Evolutionary conservation across 768 basidiomycete genomes (phyloP).

Genomic region (Trametes meyenii): DNA sequence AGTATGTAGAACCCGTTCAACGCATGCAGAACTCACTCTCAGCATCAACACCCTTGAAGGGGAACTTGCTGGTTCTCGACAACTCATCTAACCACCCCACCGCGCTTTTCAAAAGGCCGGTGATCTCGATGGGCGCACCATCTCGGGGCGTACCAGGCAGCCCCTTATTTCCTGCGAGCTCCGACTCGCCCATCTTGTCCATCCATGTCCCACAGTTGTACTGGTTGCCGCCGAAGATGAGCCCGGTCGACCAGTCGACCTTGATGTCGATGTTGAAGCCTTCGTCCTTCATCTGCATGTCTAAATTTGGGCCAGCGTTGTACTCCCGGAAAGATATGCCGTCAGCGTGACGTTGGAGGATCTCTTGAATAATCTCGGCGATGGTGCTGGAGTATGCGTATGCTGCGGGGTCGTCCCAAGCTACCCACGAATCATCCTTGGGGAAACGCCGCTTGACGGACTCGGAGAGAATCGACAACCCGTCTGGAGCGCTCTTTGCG

Average conservation of each 20-base stretch:
- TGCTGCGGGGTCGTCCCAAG: constrained; percentile 85
- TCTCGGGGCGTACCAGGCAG: constrained; percentile 95
- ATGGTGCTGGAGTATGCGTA: constrained; percentile 82
- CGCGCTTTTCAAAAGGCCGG: constrained; percentile 90
- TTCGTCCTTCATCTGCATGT: constrained; percentile 91
- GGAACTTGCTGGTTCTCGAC: constrained; percentile 68
- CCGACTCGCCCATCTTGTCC: constrained; percentile 98
- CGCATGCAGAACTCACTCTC: constrained; percentile 54
- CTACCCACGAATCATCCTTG: constrained; percentile 88
- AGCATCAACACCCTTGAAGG: constrained; percentile 86
- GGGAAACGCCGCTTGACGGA: constrained; percentile 93
- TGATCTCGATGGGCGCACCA: constrained; percentile 95
- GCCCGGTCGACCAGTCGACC: constrained; percentile 95
- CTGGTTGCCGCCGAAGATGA: constrained; percentile 85
- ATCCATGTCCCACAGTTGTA: constrained; percentile 95
- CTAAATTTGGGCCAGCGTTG: constrained; percentile 96
- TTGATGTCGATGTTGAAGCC: constrained; percentile 93
- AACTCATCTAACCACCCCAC: constrained; percentile 84
- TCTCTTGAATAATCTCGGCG: constrained; percentile 96
- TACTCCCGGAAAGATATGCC: constrained; percentile 96
- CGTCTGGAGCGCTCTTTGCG: constrained; percentile 79
- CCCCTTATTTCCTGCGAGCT: constrained; percentile 91
- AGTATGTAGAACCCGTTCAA: not conserved
- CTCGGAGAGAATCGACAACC: constrained; percentile 77
- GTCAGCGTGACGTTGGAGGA: constrained; percentile 88